Evolutionary conservation across 305 asterid species (phyloP).

Genomic region (Striga hermonthica): DNA sequence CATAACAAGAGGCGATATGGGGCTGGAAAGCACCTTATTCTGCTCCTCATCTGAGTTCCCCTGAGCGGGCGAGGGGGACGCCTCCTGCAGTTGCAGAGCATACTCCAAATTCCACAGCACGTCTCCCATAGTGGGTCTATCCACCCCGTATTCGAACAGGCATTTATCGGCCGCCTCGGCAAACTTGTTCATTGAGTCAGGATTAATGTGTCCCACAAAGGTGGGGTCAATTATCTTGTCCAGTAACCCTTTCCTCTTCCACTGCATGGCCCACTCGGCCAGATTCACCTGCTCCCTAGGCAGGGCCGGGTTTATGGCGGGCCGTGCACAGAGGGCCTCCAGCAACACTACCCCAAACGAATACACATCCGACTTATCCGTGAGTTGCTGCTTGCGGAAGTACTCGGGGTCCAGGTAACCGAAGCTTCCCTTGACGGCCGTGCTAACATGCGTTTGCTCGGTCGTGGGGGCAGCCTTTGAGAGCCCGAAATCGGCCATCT

Average conservation of each 20-base stretch:
- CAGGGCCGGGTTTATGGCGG: slow-evolving; percentile 60
- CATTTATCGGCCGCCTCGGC: slow-evolving; percentile 72
- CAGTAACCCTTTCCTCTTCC: slow-evolving; percentile 64
- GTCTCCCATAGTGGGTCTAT: slow-evolving; percentile 67
- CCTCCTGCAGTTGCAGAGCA: slow-evolving; percentile 62
- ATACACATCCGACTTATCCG: not conserved
- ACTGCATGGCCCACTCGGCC: slow-evolving; percentile 70
- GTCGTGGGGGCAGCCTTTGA: slow-evolving; percentile 26
- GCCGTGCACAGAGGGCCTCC: slow-evolving; percentile 70
- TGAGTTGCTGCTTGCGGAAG: slow-evolving; percentile 2
- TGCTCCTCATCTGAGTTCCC: slow-evolving; percentile 58
- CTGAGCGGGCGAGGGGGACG: slow-evolving; percentile 47
- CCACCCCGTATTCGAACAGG: slow-evolving; percentile 62
- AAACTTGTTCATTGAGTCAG: slow-evolving; percentile 56
- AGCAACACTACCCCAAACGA: slow-evolving; percentile 30
- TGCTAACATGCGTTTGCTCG: slow-evolving; percentile 29
- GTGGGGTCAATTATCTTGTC: slow-evolving; percentile 47
- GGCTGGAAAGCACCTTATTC: slow-evolving; percentile 20
- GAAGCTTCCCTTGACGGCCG: slow-evolving; percentile 9
- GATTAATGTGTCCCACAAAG: slow-evolving; percentile 41
- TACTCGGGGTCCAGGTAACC: slow-evolving; percentile 8
- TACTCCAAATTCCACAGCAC: slow-evolving; percentile 65
- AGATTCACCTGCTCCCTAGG: slow-evolving; percentile 59
- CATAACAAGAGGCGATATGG: slow-evolving; percentile 24
- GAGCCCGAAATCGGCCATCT: slow-evolving; percentile 30